Evolutionary conservation across 1,284 basidiomycete species (phyloP).

Genomic region (Thecaphora thlaspeos): DNA sequence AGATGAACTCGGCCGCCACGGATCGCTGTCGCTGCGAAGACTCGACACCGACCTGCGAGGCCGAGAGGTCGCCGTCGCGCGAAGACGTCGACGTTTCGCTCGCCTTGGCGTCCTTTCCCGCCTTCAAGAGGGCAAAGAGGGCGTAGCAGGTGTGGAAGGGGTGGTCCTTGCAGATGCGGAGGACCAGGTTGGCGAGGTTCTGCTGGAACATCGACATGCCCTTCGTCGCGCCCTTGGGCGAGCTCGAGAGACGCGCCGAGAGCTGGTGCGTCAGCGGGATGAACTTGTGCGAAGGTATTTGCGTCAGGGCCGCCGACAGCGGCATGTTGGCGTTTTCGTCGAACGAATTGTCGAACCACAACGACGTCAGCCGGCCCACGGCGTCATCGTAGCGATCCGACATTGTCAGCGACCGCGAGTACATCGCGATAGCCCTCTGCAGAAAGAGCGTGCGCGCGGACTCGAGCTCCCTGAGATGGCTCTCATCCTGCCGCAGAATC

Average conservation of each 20-base stretch:
- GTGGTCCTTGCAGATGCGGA: constrained; percentile 81
- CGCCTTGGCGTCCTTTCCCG: constrained; percentile 24
- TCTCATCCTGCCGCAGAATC: constrained; percentile 33
- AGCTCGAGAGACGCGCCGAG: constrained; percentile 72
- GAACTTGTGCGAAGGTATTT: constrained; percentile 84
- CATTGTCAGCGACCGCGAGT: constrained; percentile 69
- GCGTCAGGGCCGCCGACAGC: constrained; percentile 64
- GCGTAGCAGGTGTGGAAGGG: constrained; percentile 93
- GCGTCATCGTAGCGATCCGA: constrained; percentile 73
- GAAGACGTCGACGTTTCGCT: constrained; percentile 9
- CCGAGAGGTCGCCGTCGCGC: constrained; percentile 1
- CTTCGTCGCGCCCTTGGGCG: constrained; percentile 9
- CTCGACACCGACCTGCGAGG: constrained; percentile 9
- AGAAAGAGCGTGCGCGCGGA: constrained; percentile 65
- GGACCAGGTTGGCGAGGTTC: constrained; percentile 68
- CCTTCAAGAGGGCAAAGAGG: constrained; percentile 66
- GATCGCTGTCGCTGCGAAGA: constrained; percentile 60
- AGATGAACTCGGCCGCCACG: constrained; percentile 70
- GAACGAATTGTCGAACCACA: constrained; percentile 86
- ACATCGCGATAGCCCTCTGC: constrained; percentile 75
- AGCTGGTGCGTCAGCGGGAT: constrained; percentile 88
- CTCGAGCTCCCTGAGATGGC: constrained; percentile 23
- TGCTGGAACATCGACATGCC: constrained; percentile 62
- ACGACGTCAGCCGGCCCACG: constrained; percentile 77
- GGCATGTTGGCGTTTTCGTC: constrained; percentile 64